Evolutionary conservation across 2,329 filamentous ascomycete species (phyloP).

Genomic region (Aspergillus eucalypticola): DNA sequence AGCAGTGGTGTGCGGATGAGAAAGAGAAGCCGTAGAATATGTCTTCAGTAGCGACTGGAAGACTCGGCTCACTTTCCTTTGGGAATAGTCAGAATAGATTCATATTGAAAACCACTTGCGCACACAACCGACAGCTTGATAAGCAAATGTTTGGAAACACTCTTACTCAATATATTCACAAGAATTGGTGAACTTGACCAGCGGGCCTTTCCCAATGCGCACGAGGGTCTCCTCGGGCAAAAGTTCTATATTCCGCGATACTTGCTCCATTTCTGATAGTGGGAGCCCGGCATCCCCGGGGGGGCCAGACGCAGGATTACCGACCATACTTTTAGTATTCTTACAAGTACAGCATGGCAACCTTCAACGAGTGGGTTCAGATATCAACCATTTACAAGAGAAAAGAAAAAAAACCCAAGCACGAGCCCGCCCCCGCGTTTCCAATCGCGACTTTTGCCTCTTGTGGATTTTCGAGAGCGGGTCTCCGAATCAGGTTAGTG

Average conservation of each 20-base stretch:
- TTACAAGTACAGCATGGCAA: slow-evolving; percentile 18
- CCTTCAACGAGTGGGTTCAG: slow-evolving; percentile 2
- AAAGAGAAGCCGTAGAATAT: slow-evolving; percentile 40
- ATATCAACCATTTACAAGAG: slow-evolving; percentile 1
- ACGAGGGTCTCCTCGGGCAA: slow-evolving; percentile 36
- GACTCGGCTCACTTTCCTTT: slow-evolving; percentile 36
- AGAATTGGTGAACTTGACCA: slow-evolving; percentile 35
- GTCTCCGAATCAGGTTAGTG: slow-evolving; percentile 26
- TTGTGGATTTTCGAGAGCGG: slow-evolving; percentile 32
- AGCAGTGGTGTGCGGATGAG: slow-evolving; percentile 42
- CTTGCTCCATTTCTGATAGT: slow-evolving; percentile 30
- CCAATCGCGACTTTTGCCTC: slow-evolving; percentile 26
- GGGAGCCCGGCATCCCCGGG: slow-evolving; percentile 14
- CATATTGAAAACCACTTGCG: background rate
- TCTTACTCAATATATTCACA: slow-evolving; percentile 38
- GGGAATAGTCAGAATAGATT: background rate
- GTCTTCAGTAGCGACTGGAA: slow-evolving; percentile 46
- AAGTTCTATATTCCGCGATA: slow-evolving; percentile 37
- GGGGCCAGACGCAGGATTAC: slow-evolving; percentile 17
- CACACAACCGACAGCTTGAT: too few relatives aligned
- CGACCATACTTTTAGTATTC: slow-evolving; percentile 24
- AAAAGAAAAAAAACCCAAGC: slow-evolving; percentile 16
- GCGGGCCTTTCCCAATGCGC: slow-evolving; percentile 37
- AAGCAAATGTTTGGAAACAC: background rate
- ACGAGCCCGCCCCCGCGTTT: slow-evolving; percentile 29